These are phyloP conservation scores for Fraxinus greggii DNA, from an alignment of 305 asterid genomes.

Conservation along the genomic window DNA sequence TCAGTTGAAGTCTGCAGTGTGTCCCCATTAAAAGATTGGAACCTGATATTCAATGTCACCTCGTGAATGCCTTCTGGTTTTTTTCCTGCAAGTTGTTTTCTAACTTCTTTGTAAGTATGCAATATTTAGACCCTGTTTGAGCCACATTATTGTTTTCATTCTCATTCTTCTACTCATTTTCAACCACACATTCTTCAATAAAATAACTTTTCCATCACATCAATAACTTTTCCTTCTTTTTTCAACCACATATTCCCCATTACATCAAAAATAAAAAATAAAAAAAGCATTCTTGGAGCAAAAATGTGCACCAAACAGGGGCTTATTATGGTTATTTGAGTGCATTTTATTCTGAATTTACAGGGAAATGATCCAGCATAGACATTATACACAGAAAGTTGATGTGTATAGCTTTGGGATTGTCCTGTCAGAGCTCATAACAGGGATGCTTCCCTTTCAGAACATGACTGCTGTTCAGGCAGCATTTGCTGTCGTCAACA, in stretches of 20 bases:
- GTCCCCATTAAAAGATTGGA: background rate
- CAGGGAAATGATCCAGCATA: slow-evolving; percentile 78
- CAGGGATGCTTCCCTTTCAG: slow-evolving; percentile 70
- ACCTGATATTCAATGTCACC: background rate
- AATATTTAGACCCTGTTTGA: too few relatives aligned
- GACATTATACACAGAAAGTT: slow-evolving; percentile 63
- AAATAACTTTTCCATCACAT: too few relatives aligned
- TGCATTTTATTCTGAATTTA: slow-evolving; percentile 22
- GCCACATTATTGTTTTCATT: too few relatives aligned
- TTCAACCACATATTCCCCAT: too few relatives aligned
- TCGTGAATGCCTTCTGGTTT: background rate
- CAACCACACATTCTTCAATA: too few relatives aligned
- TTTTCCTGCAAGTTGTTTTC: background rate
- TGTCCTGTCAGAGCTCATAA: slow-evolving; percentile 67
- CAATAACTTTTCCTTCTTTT: too few relatives aligned
- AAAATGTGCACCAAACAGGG: too few relatives aligned
- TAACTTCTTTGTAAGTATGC: background rate
- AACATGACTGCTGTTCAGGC: slow-evolving; percentile 76
- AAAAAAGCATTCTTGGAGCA: too few relatives aligned
- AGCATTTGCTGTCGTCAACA: slow-evolving; percentile 63
- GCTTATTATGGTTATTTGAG: background rate
- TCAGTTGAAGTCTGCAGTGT: background rate
- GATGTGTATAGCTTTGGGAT: slow-evolving; percentile 71
- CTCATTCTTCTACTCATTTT: too few relatives aligned
- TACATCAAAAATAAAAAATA: too few relatives aligned